Conservation (phyloP, 1,284 basidiomycete species). For the Sporisorium sorghi region DNA sequence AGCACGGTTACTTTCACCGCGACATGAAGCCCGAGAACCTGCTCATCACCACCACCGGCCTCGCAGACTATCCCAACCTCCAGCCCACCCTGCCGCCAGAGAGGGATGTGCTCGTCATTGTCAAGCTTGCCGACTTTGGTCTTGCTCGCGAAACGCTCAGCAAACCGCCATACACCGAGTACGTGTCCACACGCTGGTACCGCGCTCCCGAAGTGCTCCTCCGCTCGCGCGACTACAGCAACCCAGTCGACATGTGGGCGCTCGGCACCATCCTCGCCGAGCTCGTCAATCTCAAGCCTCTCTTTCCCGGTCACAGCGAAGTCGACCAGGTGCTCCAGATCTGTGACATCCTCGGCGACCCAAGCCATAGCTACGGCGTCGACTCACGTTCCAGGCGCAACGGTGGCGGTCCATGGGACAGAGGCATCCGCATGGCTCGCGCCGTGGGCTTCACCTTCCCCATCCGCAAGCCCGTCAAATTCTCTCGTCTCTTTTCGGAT, state of each 20-base stretch:
- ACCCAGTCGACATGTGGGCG: slow-evolving; percentile 99
- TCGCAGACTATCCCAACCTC: slow-evolving; percentile 84
- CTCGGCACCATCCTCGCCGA: slow-evolving; percentile 98
- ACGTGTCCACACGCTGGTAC: slow-evolving; percentile 99
- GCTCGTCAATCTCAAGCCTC: slow-evolving; percentile 90
- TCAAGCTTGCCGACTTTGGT: slow-evolving; percentile 99
- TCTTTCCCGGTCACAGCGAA: slow-evolving; percentile 97
- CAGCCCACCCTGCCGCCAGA: slow-evolving; percentile 71
- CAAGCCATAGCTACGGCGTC: slow-evolving; percentile 81
- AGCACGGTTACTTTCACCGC: slow-evolving; percentile 94
- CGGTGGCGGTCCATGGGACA: slow-evolving; percentile 89
- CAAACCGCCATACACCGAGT: slow-evolving; percentile 95
- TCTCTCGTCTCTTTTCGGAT: slow-evolving; percentile 82
- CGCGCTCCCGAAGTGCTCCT: slow-evolving; percentile 96
- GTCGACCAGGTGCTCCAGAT: slow-evolving; percentile 92
- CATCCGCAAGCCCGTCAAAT: slow-evolving; percentile 81
- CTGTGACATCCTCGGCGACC: slow-evolving; percentile 91
- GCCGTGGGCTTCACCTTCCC: slow-evolving; percentile 89
- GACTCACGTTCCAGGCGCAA: slow-evolving; percentile 78
- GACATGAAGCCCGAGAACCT: slow-evolving; percentile 99
- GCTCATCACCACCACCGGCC: slow-evolving; percentile 98
- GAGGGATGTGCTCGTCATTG: slow-evolving; percentile 93
- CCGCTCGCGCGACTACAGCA: slow-evolving; percentile 89
- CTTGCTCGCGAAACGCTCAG: slow-evolving; percentile 90
- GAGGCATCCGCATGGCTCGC: slow-evolving; percentile 86